Base-by-base conservation (phyloP, 164 flowering plant genomes). In the Magnolia changhungtana region DNA sequence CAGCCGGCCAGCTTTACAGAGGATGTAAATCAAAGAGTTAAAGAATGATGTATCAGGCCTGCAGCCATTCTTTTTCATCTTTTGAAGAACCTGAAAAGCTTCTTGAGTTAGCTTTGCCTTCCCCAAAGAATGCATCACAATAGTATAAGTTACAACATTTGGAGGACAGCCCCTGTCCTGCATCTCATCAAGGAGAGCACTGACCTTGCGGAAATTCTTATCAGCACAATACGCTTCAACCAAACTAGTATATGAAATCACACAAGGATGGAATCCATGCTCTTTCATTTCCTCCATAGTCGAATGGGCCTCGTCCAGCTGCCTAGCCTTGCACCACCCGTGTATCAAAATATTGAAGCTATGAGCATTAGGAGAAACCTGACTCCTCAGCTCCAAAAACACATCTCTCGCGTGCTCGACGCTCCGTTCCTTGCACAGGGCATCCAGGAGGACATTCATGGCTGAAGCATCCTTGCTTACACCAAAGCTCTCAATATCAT, bases 321-420 rank as follows among this genome's bases (percentile, higher is more conserved):
- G 75, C 75, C 86, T 79, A 27, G 82, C 83, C 82, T 80, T 87
- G 84, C 91, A 89, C 85, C 85, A 90, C 10, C 92, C 96, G 55
- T 88, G 86, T 63, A 89, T 87, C 81, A 92, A 78, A 58, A 89
- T 72, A 75, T 92, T 90, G 79, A 84, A 92, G n/a, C 85, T 84
- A 16, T 31, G 72, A 29, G 78, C 51, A 78, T 88, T 69, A 13
- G 86, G 80, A 31, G 79, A 79, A 61, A 89, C 81, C 51, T 63
- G 72, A 70, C 83, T 71, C 82, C 82, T 86, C 31, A 87, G 85
- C 83, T 86, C 88, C 58, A 74, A 8, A 79, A 89, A 84, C 29
- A 79, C 87, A 49, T 81, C 77, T 14, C 75, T 64, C n/a, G 90
- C 92, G 71, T 78, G 81, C 82, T 88, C 88, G 69, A 84, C 86